These are phyloP conservation scores for Ophiostoma ulmi DNA, from an alignment of 2,329 filamentous ascomycete species.

Conservation along the genomic window DNA sequence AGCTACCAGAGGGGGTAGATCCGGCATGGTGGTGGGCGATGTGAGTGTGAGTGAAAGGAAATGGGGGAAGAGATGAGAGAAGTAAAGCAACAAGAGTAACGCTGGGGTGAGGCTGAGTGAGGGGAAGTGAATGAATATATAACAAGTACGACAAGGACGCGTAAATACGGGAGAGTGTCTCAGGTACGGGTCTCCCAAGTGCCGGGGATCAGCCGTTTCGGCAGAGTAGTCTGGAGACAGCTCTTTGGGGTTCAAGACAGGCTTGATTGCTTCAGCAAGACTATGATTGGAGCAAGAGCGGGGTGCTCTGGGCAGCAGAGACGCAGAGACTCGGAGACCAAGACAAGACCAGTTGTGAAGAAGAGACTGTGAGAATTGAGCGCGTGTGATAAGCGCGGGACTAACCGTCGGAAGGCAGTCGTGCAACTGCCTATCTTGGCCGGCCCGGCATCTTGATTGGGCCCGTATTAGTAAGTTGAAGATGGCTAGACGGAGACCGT, in stretches of 20 bases:
- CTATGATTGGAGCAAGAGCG: background rate
- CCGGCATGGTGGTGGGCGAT: background rate
- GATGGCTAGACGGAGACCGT: background rate
- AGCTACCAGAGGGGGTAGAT: background rate
- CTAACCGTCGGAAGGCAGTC: slow-evolving; percentile 3
- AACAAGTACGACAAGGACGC: background rate
- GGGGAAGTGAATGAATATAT: background rate
- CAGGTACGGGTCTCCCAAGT: background rate
- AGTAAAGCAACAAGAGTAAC: background rate
- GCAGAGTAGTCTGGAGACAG: background rate
- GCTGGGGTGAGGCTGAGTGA: background rate
- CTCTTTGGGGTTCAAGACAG: background rate
- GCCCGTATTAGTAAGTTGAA: background rate
- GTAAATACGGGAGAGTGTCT: too few relatives aligned
- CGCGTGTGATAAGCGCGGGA: slow-evolving; percentile 11
- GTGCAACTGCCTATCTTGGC: slow-evolving; percentile 18
- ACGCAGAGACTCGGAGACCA: background rate
- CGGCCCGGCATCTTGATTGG: slow-evolving; percentile 5
- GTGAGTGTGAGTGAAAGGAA: background rate
- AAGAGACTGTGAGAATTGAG: background rate
- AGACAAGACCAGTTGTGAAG: background rate
- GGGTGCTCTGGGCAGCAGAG: background rate
- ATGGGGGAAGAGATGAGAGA: background rate
- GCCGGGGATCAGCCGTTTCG: slow-evolving; percentile 1
- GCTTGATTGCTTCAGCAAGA: slow-evolving; percentile 5